Conservation (phyloP, 108 stramenopile species). For the Cyclotella kingstonii region DNA sequence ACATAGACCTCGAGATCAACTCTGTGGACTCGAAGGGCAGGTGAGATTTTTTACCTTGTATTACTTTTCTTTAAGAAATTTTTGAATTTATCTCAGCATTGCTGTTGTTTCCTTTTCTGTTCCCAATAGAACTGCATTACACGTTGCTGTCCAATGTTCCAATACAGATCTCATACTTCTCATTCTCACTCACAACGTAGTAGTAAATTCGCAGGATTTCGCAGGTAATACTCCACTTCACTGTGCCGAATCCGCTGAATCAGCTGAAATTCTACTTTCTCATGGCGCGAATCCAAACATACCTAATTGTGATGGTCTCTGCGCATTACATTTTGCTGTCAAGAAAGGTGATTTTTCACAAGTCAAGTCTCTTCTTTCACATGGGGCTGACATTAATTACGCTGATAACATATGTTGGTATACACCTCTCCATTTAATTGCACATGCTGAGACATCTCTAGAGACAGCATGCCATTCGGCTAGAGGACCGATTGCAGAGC, state of each 20-base stretch:
- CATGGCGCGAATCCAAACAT: conserved; percentile 82
- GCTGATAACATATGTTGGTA: conserved; percentile 81
- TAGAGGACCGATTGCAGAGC: conserved; percentile 49
- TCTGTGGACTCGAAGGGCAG: conserved; percentile 33
- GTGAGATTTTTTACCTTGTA: conserved; percentile 2
- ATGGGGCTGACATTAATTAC: conserved; percentile 63
- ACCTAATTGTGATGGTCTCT: conserved; percentile 79
- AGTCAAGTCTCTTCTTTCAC: conserved; percentile 53
- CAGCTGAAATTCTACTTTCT: conserved; percentile 58
- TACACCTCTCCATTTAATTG: conserved; percentile 75
- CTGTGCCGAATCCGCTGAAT: conserved; percentile 42
- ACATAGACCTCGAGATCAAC: conserved; percentile 35
- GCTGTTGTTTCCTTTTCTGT: neutral
- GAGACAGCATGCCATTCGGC: conserved; percentile 14
- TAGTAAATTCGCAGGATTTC: conserved; percentile 71
- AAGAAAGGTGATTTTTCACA: conserved; percentile 64
- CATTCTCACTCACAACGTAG: conserved; percentile 55
- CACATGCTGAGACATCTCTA: conserved; percentile 31
- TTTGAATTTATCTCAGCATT: neutral
- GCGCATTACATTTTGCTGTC: conserved; percentile 77
- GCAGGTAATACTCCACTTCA: conserved; percentile 82
- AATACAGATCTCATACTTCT: conserved; percentile 46
- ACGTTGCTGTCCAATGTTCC: conserved; percentile 57
- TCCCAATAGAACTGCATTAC: conserved; percentile 59
- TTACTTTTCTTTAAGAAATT: neutral